Base-by-base conservation (phyloP, 352 stramenopile species). In the Blastocystis sp. region DNA sequence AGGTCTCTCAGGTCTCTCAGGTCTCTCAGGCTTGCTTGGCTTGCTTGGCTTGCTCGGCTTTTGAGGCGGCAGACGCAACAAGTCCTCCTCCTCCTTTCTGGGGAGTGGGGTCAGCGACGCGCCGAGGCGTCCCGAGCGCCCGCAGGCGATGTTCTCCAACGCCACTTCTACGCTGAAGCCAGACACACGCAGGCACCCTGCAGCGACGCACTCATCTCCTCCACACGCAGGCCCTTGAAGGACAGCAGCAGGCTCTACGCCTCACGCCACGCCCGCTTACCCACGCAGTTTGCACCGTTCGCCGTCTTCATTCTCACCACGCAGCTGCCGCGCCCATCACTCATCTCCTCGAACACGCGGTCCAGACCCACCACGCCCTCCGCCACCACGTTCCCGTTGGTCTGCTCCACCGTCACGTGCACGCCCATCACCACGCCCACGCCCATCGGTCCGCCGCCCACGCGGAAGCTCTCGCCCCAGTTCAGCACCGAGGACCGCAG, bases 401-500 rank as follows among this genome's bases (percentile, higher is more conserved):
- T 34, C 38, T 43, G 45, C 28, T 84, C 57, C n/a, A 84, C 48
- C 10, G 0, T 28, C 21, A 84, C 74, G 24, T 59, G 38, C 17
- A 84, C 14, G 45, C 74, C 74, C 24, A 59, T 38, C 42, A 84
- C 7, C 38, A 38, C 74, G 21, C 14, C 48, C 4, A 84, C 17
- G 14, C 74, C 74, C n/a, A 66, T 84, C 19, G 74, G 52, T 9
- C 74, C 74, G 21, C 54, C 9, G 2, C 74, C 74, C n/a, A 84
- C 65, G 21, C 74, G 74, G 40, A 57, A 57, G 61, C 74, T 84
- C 54, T 84, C 74, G 24, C 54, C 74, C 74, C 74, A 84, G 60
- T 68, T 68, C 38, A 69, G 66, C 59, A 59, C 52, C 21, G 34
- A 19, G 48, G 48, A 40, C 10, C 74, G 74, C 17, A 84, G 38